phyloP scores from a whole-genome alignment of 331 rosid genomes.

The Spiraea crenata region DNA sequence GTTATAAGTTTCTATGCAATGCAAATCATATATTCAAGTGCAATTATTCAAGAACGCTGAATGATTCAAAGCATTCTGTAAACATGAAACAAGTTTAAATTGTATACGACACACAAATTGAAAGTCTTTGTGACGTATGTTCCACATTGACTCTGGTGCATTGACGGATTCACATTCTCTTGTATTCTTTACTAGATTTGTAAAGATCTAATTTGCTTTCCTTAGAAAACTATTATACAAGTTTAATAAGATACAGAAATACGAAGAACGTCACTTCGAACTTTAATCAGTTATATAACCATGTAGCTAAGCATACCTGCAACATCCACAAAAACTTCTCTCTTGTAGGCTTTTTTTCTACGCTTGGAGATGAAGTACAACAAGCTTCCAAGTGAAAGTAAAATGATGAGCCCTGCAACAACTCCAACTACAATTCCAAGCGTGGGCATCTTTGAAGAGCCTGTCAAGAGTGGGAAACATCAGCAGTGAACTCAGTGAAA shows the following conservation, averaged over 20 bases:
- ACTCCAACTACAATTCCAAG: conserved; percentile 65
- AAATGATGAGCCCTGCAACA: conserved; percentile 44
- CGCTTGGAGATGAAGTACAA: conserved; percentile 52
- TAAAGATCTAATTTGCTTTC: too few relatives aligned
- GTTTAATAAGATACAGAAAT: too few relatives aligned
- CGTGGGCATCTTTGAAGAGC: conserved; percentile 48
- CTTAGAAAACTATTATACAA: too few relatives aligned
- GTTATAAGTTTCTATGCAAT: conserved; percentile 5
- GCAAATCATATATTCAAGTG: neutral
- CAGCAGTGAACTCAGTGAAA: conserved; percentile 24
- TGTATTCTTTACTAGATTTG: neutral
- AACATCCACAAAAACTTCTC: conserved; percentile 83
- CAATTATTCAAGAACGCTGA: neutral
- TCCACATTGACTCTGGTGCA: neutral
- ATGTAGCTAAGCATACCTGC: conserved; percentile 59
- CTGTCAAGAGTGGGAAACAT: conserved; percentile 38
- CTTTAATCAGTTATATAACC: conserved; percentile 8
- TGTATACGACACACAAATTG: neutral
- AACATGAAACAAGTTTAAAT: neutral
- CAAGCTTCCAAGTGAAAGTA: conserved; percentile 51
- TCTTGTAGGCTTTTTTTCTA: conserved; percentile 57
- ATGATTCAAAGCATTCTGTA: neutral
- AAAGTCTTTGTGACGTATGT: neutral
- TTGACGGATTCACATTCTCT: neutral
- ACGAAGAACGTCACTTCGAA: neutral